Evolutionary conservation across 306 rosid genomes (phyloP).

Genomic region (Trifolium pratense): DNA sequence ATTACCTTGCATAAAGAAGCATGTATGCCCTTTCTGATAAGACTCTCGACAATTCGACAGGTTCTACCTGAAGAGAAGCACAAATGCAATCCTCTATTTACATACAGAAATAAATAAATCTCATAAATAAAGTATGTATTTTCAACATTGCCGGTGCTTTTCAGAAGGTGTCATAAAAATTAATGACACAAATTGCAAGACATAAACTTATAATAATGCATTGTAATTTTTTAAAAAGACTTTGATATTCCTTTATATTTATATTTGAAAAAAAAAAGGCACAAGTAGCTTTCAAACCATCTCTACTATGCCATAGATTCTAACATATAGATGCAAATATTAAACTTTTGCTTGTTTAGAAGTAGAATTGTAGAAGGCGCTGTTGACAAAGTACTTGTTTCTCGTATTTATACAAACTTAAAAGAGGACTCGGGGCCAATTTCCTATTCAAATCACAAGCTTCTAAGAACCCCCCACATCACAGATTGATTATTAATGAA

Average conservation of each 20-base stretch:
- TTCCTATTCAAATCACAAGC: background rate
- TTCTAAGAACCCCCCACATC: background rate
- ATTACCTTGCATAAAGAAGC: slow-evolving; percentile 82
- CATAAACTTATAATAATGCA: slow-evolving; percentile 12
- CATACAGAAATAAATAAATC: slow-evolving; percentile 28
- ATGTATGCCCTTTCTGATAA: slow-evolving; percentile 78
- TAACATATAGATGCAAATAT: slow-evolving; percentile 1
- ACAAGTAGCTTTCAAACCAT: slow-evolving; percentile 11
- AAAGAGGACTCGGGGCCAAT: slow-evolving; percentile 17
- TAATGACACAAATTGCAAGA: slow-evolving; percentile 17
- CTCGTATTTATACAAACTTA: background rate
- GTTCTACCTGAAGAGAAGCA: slow-evolving; percentile 66
- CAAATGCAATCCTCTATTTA: slow-evolving; percentile 34
- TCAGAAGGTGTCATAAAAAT: slow-evolving; percentile 12
- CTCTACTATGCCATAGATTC: slow-evolving; percentile 9
- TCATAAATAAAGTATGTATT: background rate
- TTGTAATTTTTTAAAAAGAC: slow-evolving; percentile 1
- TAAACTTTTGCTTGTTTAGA: background rate
- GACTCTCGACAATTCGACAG: slow-evolving; percentile 67
- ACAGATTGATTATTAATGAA: too few species aligned
- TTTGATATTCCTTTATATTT: slow-evolving; percentile 16
- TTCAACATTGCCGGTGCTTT: slow-evolving; percentile 6
- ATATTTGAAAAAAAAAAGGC: slow-evolving; percentile 20
- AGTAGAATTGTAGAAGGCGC: background rate
- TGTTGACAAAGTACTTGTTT: background rate